phyloP scores from a whole-genome alignment of 1,284 basidiomycete species.

The Ustilago crameri region DNA sequence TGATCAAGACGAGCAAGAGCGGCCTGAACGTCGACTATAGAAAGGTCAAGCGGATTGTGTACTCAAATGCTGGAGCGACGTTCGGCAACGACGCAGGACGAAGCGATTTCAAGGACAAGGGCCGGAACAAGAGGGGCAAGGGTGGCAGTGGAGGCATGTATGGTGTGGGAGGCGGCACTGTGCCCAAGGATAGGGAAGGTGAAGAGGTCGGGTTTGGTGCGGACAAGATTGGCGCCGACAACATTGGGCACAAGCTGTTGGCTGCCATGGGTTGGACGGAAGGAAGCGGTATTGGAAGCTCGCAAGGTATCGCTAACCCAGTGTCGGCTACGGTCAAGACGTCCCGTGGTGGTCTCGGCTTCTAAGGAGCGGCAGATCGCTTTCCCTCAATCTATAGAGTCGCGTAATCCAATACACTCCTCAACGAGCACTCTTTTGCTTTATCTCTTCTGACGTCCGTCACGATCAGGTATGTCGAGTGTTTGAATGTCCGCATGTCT shows the following conservation, averaged over 20 bases:
- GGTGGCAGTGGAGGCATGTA: constrained; percentile 22
- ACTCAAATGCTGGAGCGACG: constrained; percentile 40
- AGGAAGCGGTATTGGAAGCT: constrained; percentile 60
- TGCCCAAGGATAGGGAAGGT: constrained; percentile 61
- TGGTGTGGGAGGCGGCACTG: constrained; percentile 41
- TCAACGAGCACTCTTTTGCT: no score
- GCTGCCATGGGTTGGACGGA: constrained; percentile 66
- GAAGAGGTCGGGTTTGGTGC: constrained; percentile 64
- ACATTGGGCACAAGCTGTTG: constrained; percentile 65
- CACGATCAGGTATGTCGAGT: background rate
- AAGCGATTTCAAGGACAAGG: constrained; percentile 36
- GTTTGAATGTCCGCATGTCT: background rate
- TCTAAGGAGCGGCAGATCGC: constrained; percentile 19
- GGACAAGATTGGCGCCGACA: constrained; percentile 63
- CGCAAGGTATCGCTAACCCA: constrained; percentile 61
- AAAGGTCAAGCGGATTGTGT: constrained; percentile 51
- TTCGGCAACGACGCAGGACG: constrained; percentile 48
- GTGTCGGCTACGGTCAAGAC: constrained; percentile 65
- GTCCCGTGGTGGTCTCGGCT: constrained; percentile 60
- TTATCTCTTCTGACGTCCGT: no score
- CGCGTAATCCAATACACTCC: no score
- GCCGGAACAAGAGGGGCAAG: constrained; percentile 23
- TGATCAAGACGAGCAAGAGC: constrained; percentile 62
- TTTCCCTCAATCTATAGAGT: no score
- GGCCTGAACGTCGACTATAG: constrained; percentile 45